Evolutionary conservation across 2,329 filamentous ascomycete species (phyloP).

Genomic region (Tolypocladium guangdongense): DNA sequence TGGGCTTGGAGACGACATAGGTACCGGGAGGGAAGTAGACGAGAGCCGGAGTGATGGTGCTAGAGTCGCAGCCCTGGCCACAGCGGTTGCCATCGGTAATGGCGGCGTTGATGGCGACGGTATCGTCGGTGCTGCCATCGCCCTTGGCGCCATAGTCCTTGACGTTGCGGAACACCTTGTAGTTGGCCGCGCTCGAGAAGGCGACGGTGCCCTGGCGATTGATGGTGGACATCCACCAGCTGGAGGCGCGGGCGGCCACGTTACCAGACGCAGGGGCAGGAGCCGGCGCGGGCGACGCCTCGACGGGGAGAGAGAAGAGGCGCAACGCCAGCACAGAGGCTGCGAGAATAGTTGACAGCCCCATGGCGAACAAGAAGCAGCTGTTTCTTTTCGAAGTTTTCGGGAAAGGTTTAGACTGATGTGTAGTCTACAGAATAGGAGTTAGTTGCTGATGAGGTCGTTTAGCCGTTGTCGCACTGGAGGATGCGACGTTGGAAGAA

Average conservation of each 20-base stretch:
- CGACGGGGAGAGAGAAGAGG: conserved; percentile 24
- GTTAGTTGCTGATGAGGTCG: neutral
- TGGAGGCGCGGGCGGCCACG: conserved; percentile 21
- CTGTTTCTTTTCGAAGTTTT: conserved; percentile 4
- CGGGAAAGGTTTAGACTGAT: neutral
- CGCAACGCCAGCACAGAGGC: conserved; percentile 31
- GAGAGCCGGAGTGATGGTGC: conserved; percentile 71
- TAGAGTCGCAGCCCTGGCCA: conserved; percentile 70
- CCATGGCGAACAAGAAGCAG: conserved; percentile 30
- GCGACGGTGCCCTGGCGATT: conserved; percentile 57
- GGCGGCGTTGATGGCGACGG: conserved; percentile 75
- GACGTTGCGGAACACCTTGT: conserved; percentile 69
- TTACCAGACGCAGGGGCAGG: conserved; percentile 8
- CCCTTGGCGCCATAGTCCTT: conserved; percentile 64
- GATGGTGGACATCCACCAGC: conserved; percentile 65
- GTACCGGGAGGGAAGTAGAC: conserved; percentile 88
- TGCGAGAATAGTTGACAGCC: conserved; percentile 30
- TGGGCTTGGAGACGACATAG: conserved; percentile 68
- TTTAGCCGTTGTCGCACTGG: neutral
- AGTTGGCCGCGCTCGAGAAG: conserved; percentile 38
- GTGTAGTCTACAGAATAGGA: neutral
- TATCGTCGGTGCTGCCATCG: conserved; percentile 66
- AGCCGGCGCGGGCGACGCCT: conserved; percentile 21
- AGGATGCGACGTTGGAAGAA: neutral
- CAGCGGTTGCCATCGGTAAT: conserved; percentile 72